Evolutionary conservation across 768 basidiomycete genomes (phyloP).

Genomic region (Pulveroboletus sp.): DNA sequence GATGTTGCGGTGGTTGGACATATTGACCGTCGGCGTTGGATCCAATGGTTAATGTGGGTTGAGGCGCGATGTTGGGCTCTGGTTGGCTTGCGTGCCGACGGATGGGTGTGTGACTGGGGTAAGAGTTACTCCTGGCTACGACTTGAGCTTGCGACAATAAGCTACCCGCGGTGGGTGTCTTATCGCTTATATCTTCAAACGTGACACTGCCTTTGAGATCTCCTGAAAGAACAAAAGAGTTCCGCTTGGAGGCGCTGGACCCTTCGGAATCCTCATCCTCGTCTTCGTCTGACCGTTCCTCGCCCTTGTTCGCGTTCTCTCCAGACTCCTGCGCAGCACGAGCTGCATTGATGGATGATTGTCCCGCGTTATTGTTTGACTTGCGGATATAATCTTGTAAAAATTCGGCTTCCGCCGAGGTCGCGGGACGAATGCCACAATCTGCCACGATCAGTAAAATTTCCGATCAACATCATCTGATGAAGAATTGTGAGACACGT

Average conservation of each 20-base stretch:
- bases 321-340: slow-evolving; percentile 67
- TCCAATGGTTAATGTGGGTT: slow-evolving; percentile 55
- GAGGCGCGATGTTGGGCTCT: slow-evolving; percentile 51
- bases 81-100: slow-evolving; percentile 62
- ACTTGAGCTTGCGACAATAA: slow-evolving; percentile 76
- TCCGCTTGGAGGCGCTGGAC: slow-evolving; percentile 69
- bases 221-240: slow-evolving; percentile 62
- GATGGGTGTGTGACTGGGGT: slow-evolving; percentile 70
- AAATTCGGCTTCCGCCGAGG: slow-evolving; percentile 86
- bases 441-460: slow-evolving; percentile 45
- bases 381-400: slow-evolving; percentile 89
- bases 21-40: slow-evolving; percentile 45
- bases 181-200: slow-evolving; percentile 68
- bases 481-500: slow-evolving; percentile 37
- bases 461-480: slow-evolving; percentile 29
- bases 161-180: slow-evolving; percentile 80
- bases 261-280: slow-evolving; percentile 86
- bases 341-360: slow-evolving; percentile 70
- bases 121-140: slow-evolving; percentile 50
- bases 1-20: slow-evolving; percentile 42
- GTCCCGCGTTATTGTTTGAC: slow-evolving; percentile 81
- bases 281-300: slow-evolving; percentile 78
- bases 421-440: slow-evolving; percentile 91
- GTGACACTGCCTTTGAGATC: slow-evolving; percentile 58
- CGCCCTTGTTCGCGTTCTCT: slow-evolving; percentile 55